These are phyloP conservation scores for Talaromyces funiculosus DNA, from an alignment of 2,329 filamentous ascomycete species.

Conservation along the genomic window DNA sequence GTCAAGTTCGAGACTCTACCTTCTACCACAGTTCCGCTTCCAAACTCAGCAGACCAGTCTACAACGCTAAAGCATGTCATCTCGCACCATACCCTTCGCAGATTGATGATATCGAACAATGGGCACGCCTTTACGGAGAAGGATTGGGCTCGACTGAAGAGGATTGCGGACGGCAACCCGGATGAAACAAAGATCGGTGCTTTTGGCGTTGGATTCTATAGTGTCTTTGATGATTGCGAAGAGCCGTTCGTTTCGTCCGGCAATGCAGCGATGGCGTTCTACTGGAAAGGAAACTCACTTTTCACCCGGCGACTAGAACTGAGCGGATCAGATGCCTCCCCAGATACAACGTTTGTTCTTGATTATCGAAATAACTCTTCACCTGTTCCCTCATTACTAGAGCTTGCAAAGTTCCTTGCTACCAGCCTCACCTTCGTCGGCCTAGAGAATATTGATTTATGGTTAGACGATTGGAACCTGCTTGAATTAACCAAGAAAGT, in stretches of 20 bases:
- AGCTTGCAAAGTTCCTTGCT: constrained; percentile 83
- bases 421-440: constrained; percentile 96
- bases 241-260: constrained; percentile 95
- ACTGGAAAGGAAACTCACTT: constrained; percentile 97
- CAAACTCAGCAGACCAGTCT: constrained; percentile 60
- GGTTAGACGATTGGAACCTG: constrained; percentile 80
- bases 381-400: constrained; percentile 77
- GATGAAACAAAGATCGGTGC: constrained; percentile 99
- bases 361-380: constrained; percentile 88
- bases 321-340: constrained; percentile 58
- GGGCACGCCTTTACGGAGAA: constrained; percentile 81
- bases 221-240: constrained; percentile 96
- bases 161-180: constrained; percentile 97
- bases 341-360: constrained; percentile 84
- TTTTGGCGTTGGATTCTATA: constrained; percentile 98
- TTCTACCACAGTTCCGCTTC: constrained; percentile 67
- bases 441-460: constrained; percentile 79
- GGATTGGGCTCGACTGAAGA: constrained; percentile 89
- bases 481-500: constrained; percentile 76
- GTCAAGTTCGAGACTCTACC: constrained; percentile 90
- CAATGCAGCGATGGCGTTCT: constrained; percentile 91
- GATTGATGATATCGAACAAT: constrained; percentile 89
- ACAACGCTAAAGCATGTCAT: constrained; percentile 76
- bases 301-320: constrained; percentile 83
- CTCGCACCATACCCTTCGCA: constrained; percentile 75